Evolutionary conservation across 1,284 basidiomycete species (phyloP).

Genomic region (Rhodofomes roseus): DNA sequence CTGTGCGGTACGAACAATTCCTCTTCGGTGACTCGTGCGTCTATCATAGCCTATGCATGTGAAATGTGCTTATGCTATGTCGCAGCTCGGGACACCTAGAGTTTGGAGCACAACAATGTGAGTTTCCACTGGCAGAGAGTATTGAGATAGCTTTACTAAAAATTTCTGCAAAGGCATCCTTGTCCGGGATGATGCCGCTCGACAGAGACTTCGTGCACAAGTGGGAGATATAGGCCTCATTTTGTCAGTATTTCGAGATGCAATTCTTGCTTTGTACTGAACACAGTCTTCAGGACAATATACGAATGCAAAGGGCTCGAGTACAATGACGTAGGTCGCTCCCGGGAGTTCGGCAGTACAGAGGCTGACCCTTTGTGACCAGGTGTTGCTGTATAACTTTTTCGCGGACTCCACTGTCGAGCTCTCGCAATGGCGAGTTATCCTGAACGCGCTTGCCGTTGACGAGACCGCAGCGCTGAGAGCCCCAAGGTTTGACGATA

Average conservation of each 20-base stretch:
- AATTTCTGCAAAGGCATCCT: slow-evolving; percentile 48
- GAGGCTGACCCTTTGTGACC: background rate
- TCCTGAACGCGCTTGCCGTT: slow-evolving; percentile 41
- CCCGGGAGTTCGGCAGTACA: background rate
- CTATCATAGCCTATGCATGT: background rate
- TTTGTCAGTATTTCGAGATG: slow-evolving; percentile 38
- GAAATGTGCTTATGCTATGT: background rate
- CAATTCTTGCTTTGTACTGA: background rate
- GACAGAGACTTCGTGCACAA: slow-evolving; percentile 42
- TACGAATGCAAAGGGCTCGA: slow-evolving; percentile 75
- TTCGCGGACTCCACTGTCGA: slow-evolving; percentile 59
- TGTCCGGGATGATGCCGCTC: slow-evolving; percentile 57
- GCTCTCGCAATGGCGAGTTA: slow-evolving; percentile 51
- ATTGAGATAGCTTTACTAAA: background rate
- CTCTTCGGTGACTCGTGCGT: slow-evolving; percentile 46
- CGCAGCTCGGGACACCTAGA: slow-evolving; percentile 48
- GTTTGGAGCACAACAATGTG: slow-evolving; percentile 68
- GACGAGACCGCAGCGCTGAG: slow-evolving; percentile 15
- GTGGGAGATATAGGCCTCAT: slow-evolving; percentile 64
- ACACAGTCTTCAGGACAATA: slow-evolving; percentile 48
- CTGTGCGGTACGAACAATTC: slow-evolving; percentile 52
- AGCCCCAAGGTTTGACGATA: slow-evolving; percentile 48
- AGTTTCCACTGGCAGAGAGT: slow-evolving; percentile 4
- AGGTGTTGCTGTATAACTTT: slow-evolving; percentile 72
- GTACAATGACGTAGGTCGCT: slow-evolving; percentile 56